Evolutionary conservation across 1,284 basidiomycete species (phyloP), one percentile per base, ranked within the genome.

Genomic region (Inonotus hispidus): DNA sequence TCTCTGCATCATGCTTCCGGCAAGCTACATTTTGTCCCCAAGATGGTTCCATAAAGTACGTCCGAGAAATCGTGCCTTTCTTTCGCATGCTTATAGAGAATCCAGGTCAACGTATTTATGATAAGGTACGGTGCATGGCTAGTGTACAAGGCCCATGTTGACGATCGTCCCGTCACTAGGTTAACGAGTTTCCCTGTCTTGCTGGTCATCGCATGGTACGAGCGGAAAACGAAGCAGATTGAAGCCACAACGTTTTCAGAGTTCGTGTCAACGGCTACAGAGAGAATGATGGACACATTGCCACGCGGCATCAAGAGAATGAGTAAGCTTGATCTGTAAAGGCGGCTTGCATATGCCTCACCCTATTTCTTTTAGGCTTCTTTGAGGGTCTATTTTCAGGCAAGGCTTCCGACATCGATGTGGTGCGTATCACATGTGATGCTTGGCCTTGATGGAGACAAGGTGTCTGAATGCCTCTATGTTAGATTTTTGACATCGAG

Each of bases 141-240:
- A 4, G 56, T 16, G 25, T 37, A 25, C 56, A 53, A 47, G 13
- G 13, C 14, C 13, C 21, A 56, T 59, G 59, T 60, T 66, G 32
- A 39, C 3, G 8, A 1, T 35, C 55, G 57, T 38, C 53, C 38
- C 32, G 45, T 58, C 72, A 89, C 32, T 4, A 32, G 93, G 68
- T 68, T 84, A 13, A 93, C 93, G 3, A 93, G 87, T 67, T 89
- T 95, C 66, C 95, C 93, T 0, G 82, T 95, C n/a, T 75, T 97
- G 43, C 74, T 97, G 21, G 64, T 78, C 11, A 93, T 97, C 54
- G 87, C 92, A 0, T 75, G 89, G 55, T 94, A 93, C 70, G 93
- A 96, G 72, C 81, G 94, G 21, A 88, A 93, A 69, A 83, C 84
- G 29, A 89, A 85, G 74, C 79, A 72, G 21, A 78, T 75, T 5